phyloP scores from a whole-genome alignment of 108 stramenopile genomes.

The Skeletonema tropicum region DNA sequence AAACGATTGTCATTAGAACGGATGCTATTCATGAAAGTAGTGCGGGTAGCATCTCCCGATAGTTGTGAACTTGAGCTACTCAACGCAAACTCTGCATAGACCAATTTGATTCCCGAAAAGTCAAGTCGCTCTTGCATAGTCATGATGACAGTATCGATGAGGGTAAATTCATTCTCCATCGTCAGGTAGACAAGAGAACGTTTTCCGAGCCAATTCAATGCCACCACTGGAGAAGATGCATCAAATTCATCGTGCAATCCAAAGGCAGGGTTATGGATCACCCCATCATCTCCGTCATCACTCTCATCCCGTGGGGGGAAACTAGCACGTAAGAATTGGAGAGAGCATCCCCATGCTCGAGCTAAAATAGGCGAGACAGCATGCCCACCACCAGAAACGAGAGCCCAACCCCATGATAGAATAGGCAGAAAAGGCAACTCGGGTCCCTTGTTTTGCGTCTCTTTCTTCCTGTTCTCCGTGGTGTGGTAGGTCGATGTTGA shows the following conservation, averaged over 20 bases:
- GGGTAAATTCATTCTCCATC: constrained; percentile 71
- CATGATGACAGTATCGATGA: constrained; percentile 89
- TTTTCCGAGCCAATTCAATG: constrained; percentile 84
- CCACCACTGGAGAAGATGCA: constrained; percentile 75
- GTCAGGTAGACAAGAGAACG: constrained; percentile 75
- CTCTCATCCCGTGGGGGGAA: constrained; percentile 50
- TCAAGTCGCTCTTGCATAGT: constrained; percentile 86
- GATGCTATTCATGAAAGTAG: constrained; percentile 83
- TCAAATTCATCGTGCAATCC: constrained; percentile 85
- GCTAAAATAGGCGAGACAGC: constrained; percentile 79
- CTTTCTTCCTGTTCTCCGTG: neutral
- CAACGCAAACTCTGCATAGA: constrained; percentile 81
- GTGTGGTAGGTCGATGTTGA: constrained; percentile 35
- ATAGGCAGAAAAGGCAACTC: constrained; percentile 68
- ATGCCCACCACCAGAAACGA: constrained; percentile 78
- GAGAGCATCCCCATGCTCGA: constrained; percentile 83
- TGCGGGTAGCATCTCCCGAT: constrained; percentile 17
- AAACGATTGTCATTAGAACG: constrained; percentile 77
- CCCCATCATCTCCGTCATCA: constrained; percentile 29
- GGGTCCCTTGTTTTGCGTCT: neutral
- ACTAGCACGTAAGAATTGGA: constrained; percentile 78
- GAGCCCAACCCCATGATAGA: constrained; percentile 88
- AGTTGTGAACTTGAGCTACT: constrained; percentile 47
- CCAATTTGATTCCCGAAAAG: constrained; percentile 74
- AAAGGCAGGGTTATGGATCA: constrained; percentile 79